Evolutionary conservation across 2,329 filamentous ascomycete genomes (phyloP).

Genomic region (Ceratocystis ficicola): DNA sequence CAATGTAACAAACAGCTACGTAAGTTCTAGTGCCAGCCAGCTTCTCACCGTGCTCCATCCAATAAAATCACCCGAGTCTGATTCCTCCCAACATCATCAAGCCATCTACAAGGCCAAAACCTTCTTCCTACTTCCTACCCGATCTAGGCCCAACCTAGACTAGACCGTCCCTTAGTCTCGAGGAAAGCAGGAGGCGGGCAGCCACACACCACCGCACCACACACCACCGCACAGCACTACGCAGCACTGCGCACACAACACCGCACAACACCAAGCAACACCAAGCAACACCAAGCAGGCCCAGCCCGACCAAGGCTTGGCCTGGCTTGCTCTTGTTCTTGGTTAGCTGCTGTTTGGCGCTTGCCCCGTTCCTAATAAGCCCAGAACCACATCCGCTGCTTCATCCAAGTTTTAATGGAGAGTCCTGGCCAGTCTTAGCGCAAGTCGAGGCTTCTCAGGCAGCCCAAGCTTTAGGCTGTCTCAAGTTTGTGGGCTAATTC

Average conservation of each 20-base stretch:
- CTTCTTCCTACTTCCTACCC: conserved; percentile 3
- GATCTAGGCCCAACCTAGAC: background rate
- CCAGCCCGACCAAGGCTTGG: no score
- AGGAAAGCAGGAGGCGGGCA: no score
- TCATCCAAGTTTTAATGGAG: background rate
- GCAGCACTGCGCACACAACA: background rate
- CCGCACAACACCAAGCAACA: no score
- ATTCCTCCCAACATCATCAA: conserved; percentile 3
- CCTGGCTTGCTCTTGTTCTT: background rate
- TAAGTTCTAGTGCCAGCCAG: background rate
- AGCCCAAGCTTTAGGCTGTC: conserved; percentile 8
- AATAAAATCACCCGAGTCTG: conserved; percentile 6
- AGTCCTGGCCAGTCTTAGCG: background rate
- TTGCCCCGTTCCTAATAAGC: background rate
- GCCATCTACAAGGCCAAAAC: background rate
- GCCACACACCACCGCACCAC: no score
- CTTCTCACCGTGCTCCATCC: background rate
- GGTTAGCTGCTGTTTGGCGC: background rate
- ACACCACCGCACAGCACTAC: no score
- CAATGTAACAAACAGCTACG: background rate
- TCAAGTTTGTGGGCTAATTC: background rate
- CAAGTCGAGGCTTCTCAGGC: background rate
- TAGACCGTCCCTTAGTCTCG: background rate
- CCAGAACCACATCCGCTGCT: background rate
- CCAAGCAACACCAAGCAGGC: no score